Conservation (phyloP, 805 yeast species). For the Metschnikowia colocasiae region DNA sequence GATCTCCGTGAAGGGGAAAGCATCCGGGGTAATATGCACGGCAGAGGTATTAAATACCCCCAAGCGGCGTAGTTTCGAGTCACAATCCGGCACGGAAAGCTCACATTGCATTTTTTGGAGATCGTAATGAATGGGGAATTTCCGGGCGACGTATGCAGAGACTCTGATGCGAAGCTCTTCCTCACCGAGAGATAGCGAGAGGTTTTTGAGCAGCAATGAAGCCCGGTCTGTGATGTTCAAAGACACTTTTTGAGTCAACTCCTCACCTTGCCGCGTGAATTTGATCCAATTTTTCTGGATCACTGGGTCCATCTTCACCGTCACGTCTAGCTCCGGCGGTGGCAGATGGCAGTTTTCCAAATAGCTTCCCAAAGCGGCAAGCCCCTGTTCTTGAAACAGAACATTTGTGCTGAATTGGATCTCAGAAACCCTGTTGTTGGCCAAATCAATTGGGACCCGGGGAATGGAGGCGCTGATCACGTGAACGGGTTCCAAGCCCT, state of each 20-base stretch:
- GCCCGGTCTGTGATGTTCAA: neutral
- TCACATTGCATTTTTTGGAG: slow-evolving; percentile 27
- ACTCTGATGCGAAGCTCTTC: neutral
- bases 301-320: slow-evolving; percentile 3
- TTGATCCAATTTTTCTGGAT: neutral
- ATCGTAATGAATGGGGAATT: slow-evolving; percentile 5
- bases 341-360: neutral
- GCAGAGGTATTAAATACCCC: slow-evolving; percentile 24
- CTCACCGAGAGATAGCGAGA: neutral
- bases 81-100: slow-evolving; percentile 26
- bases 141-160: neutral
- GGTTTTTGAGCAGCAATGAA: neutral
- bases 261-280: neutral
- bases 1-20: slow-evolving; percentile 16
- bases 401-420: slow-evolving; percentile 25
- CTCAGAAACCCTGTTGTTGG: slow-evolving; percentile 20
- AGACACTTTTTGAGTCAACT: neutral
- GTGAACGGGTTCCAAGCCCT: slow-evolving; percentile 17
- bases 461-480: slow-evolving; percentile 26
- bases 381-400: slow-evolving; percentile 9
- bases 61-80: slow-evolving; percentile 16
- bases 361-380: neutral
- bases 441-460: slow-evolving; percentile 20
- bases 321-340: neutral
- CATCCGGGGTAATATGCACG: slow-evolving; percentile 16